phyloP scores from a whole-genome alignment of 176 grass and related monocot species.

The Zea luxurians region DNA sequence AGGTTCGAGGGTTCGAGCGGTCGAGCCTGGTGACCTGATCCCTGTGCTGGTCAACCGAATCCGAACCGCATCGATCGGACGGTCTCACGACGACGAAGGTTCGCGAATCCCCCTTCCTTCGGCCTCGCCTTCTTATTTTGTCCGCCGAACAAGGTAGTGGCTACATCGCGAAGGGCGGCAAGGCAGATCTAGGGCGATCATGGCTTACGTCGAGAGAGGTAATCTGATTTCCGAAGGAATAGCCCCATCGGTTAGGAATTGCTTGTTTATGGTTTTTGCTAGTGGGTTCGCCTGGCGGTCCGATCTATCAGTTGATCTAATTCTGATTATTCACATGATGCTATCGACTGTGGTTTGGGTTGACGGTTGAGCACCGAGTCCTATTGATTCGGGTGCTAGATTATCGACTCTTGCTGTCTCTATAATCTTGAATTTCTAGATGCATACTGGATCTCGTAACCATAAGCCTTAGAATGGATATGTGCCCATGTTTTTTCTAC shows the following conservation, averaged over 20 bases:
- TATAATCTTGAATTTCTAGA: neutral
- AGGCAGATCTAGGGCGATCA: conserved; percentile 30
- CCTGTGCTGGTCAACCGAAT: neutral
- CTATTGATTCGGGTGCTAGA: neutral
- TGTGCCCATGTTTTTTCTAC: neutral
- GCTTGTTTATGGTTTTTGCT: conserved; percentile 5
- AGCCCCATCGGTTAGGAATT: neutral
- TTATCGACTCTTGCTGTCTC: neutral
- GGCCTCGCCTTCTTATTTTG: conserved; percentile 4
- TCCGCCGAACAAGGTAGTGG: neutral
- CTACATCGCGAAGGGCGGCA: conserved; percentile 22
- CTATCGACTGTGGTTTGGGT: neutral
- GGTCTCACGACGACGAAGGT: conserved; percentile 28
- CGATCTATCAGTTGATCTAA: neutral
- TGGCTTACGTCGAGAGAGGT: conserved; percentile 67
- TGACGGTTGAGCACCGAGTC: neutral
- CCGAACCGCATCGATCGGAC: neutral
- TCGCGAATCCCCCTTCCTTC: conserved; percentile 45
- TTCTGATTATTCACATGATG: neutral
- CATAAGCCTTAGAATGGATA: neutral
- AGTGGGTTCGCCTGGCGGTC: neutral
- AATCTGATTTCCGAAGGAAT: neutral
- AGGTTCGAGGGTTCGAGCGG: no score
- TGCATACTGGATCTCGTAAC: neutral
- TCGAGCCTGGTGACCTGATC: neutral